Evolutionary conservation across 768 basidiomycete genomes (phyloP), one percentile per base, ranked within the genome.

Genomic region (Tricholoma terreum): DNA sequence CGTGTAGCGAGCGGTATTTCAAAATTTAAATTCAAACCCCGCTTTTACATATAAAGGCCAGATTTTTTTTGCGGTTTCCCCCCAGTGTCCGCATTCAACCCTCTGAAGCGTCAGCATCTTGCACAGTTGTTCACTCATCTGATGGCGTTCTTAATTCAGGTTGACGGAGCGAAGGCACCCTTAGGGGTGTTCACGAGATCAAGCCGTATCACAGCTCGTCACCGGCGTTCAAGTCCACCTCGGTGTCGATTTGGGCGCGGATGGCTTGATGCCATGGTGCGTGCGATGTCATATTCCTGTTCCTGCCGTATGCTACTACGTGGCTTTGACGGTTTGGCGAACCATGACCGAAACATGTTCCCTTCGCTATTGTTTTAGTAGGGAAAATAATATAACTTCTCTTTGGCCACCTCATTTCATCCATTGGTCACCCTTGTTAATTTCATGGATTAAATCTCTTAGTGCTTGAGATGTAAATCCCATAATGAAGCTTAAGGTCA

Each of bases 311-410:
- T 74, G 86, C 79, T 76, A 86, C 84, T 87, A 87, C 81, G 87
- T 87, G 80, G 82, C 86, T 61, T 81, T 89, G 86, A 88, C 85
- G 84, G 87, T 84, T 72, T 80, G 83, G 86, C 84, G 64, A 87
- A 88, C 88, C 88, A 90, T 90, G 84, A 84, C 75, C 84, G 75
- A 78, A 68, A 88, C 87, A 89, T 73, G n/a, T n/a, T n/a, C n/a
- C n/a, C n/a, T n/a, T n/a, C n/a, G n/a, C n/a, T 30, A 60, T 27
- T 17, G 24, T 27, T 27, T 27, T 27, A 6, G 6, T 27, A 6
- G 3, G 3, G 24, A 27, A 6, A 27, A 27, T 27, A 27, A 27
- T 27, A 27, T 27, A 27, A 27, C 6, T 27, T n/a, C n/a, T n/a
- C n/a, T n/a, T n/a, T n/a, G n/a, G n/a, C n/a, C n/a, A n/a, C n/a